A percentile compares a stretch with the other conserved stretches of the same genome.
Conservation (phyloP, 75 land plant species). For the Adiantum capillusveneris region DNA sequence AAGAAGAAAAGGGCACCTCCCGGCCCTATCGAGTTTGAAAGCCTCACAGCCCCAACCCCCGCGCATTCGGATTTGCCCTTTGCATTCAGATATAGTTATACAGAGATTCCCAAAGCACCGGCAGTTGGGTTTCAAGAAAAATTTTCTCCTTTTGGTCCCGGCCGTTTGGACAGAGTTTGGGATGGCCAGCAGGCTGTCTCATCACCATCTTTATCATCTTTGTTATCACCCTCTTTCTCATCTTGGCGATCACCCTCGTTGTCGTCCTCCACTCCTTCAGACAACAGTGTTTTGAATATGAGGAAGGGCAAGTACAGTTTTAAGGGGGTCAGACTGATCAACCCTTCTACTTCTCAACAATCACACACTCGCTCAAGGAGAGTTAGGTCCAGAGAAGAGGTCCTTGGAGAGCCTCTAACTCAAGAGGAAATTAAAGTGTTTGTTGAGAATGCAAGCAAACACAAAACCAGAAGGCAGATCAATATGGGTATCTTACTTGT, state of each 20-base stretch:
- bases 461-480: slow-evolving; percentile 52
- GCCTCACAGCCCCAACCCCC: slow-evolving; percentile 12
- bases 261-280: not conserved
- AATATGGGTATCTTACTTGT: slow-evolving; percentile 58
- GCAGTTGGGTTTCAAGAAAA: slow-evolving; percentile 81
- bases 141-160: slow-evolving; percentile 96
- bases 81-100: slow-evolving; percentile 82
- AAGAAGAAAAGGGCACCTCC: slow-evolving; percentile 38
- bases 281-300: slow-evolving; percentile 32
- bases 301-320: slow-evolving; percentile 32
- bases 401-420: slow-evolving; percentile 63
- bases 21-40: slow-evolving; percentile 57
- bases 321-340: slow-evolving; percentile 17
- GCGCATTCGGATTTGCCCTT: slow-evolving; percentile 49
- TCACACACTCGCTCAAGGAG: slow-evolving; percentile 16
- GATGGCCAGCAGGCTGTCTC: slow-evolving; percentile 80
- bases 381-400: slow-evolving; percentile 32
- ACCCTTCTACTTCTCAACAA: slow-evolving; percentile 17
- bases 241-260: not conserved
- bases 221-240: slow-evolving; percentile 13
- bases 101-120: slow-evolving; percentile 47
- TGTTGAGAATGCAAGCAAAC: slow-evolving; percentile 32
- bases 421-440: slow-evolving; percentile 51
- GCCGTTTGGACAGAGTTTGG: slow-evolving; percentile 63
- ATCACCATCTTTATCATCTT: slow-evolving; percentile 15